Conservation (phyloP, 2,329 filamentous ascomycete genomes). For the Fusarium newnesense region DNA sequence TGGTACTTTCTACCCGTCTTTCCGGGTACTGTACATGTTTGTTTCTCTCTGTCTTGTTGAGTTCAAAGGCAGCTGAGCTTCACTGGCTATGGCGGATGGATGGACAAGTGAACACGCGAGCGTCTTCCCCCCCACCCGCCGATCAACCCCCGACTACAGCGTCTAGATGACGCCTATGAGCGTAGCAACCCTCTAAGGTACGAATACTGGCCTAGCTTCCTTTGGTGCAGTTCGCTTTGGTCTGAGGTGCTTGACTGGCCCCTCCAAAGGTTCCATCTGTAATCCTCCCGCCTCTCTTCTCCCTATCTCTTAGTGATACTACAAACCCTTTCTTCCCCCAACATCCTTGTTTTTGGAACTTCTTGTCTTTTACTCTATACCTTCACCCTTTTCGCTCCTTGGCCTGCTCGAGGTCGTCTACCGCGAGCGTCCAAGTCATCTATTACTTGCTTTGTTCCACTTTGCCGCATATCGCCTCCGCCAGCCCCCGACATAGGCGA, state of each 20-base stretch:
- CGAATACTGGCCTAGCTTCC: constrained; percentile 27
- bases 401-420: constrained; percentile 8
- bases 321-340: constrained; percentile 8
- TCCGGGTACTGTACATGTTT: background rate
- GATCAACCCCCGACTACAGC: constrained; percentile 33
- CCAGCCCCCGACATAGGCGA: constrained; percentile 32
- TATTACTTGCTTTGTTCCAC: constrained; percentile 7
- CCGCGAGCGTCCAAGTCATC: constrained; percentile 8
- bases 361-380: background rate
- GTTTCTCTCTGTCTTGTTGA: constrained; percentile 11
- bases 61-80: constrained; percentile 32
- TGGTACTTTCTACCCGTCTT: constrained; percentile 12
- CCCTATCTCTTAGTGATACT: constrained; percentile 24
- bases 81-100: constrained; percentile 24
- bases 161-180: constrained; percentile 37
- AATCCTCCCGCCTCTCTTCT: constrained; percentile 20
- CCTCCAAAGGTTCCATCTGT: constrained; percentile 16
- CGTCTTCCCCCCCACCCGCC: constrained; percentile 29
- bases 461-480: constrained; percentile 30
- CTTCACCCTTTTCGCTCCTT: background rate
- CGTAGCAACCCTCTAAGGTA: constrained; percentile 35
- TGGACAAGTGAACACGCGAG: constrained; percentile 37
- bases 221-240: background rate
- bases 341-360: constrained; percentile 9
- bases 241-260: constrained; percentile 17